A percentile compares a stretch with the other conserved stretches of the same genome.
These are phyloP conservation scores for Sanghuangporus baumii DNA, from an alignment of 1,284 basidiomycete species.

Conservation along the genomic window DNA sequence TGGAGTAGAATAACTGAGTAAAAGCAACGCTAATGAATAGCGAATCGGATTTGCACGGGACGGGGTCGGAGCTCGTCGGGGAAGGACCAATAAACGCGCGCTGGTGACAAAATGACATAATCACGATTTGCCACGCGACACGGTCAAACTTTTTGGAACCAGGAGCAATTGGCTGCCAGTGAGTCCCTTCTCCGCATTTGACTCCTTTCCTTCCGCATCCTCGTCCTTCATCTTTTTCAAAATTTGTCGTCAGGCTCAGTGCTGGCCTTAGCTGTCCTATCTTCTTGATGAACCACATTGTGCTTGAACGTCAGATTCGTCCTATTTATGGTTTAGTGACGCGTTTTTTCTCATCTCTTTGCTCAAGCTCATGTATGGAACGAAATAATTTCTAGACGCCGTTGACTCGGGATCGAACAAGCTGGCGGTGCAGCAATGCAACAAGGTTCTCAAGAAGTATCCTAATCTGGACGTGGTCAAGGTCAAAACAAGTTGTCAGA, in stretches of 20 bases:
- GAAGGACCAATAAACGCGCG: neutral
- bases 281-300: conserved; percentile 35
- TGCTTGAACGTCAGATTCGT: conserved; percentile 72
- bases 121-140: conserved; percentile 2
- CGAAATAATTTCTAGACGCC: conserved; percentile 49
- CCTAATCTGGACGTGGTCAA: conserved; percentile 69
- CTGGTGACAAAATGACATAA: neutral
- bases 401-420: conserved; percentile 82
- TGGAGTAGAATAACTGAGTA: no score
- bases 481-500: conserved; percentile 33
- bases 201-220: neutral
- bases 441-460: conserved; percentile 78
- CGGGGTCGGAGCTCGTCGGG: neutral
- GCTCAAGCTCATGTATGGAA: neutral
- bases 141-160: neutral
- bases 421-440: conserved; percentile 75
- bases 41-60: neutral
- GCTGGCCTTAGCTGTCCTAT: neutral
- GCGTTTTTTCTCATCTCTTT: conserved; percentile 1
- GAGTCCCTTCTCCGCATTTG: neutral
- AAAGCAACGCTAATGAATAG: no score
- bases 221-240: neutral
- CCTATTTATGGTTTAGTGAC: conserved; percentile 64
- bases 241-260: neutral
- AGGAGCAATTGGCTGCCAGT: neutral